phyloP scores from a whole-genome alignment of 2,329 filamentous ascomycete genomes.

The Xylariaceae sp. region DNA sequence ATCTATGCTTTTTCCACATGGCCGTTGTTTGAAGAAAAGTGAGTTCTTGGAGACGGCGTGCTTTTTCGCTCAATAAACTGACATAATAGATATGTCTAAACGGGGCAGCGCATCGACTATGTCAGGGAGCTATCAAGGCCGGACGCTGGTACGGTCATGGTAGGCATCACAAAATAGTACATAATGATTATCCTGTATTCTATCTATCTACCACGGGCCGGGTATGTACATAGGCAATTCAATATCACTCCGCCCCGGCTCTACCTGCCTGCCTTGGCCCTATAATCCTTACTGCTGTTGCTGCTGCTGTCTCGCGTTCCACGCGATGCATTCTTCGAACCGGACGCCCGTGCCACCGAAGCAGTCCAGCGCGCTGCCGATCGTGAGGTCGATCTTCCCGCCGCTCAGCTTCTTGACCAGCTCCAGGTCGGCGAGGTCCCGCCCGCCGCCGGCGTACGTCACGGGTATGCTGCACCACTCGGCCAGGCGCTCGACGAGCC shows the following conservation, averaged over 20 bases:
- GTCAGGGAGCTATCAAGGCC: too few species aligned
- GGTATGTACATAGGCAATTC: too few species aligned
- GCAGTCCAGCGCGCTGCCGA: conserved; percentile 93
- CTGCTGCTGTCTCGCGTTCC: conserved; percentile 65
- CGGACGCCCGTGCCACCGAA: conserved; percentile 88
- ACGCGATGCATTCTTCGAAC: conserved; percentile 85
- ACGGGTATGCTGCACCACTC: conserved; percentile 90
- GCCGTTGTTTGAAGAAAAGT: not conserved
- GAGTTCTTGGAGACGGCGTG: not conserved
- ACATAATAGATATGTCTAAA: too few species aligned
- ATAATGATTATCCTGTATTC: too few species aligned
- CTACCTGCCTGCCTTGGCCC: too few species aligned
- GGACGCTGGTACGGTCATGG: too few species aligned
- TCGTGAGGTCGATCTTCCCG: conserved; percentile 88
- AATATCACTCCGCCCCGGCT: too few species aligned
- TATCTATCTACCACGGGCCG: too few species aligned
- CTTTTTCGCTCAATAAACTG: too few species aligned
- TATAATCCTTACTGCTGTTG: not conserved
- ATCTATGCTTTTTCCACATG: not conserved
- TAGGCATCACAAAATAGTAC: too few species aligned
- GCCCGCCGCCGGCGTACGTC: conserved; percentile 94
- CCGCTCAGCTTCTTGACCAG: conserved; percentile 76
- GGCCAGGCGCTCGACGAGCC: conserved; percentile 74
- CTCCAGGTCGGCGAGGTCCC: conserved; percentile 79
- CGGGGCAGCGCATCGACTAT: too few species aligned